Evolutionary conservation across 352 stramenopile species (phyloP), one percentile per base, ranked within the genome.

Genomic region (Lagenidium giganteum): DNA sequence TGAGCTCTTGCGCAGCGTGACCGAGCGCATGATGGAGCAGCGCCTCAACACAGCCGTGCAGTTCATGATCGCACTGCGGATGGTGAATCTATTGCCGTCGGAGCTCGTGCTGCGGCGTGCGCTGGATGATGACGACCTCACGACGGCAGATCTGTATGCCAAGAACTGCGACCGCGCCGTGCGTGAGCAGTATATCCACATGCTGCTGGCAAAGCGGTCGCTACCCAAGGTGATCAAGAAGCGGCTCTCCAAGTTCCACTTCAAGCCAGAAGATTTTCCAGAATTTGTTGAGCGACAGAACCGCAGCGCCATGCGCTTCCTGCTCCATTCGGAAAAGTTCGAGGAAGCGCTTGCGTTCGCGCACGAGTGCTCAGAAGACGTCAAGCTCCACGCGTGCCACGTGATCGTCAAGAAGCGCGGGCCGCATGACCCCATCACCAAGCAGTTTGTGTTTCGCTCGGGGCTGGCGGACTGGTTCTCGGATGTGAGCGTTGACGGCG

Each of bases 221-320:
- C n/a, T n/a, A n/a, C n/a, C n/a, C 55, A 87, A 89, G 54, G 38
- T 83, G 28, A 71, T 89, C 53, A 84, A 84, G 49, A 86, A 85
- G 51, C 61, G 76, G 14, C 51, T 92, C 12, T 57, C 51, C 28
- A 58, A 65, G 9, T 87, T 89, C 52, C 67, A 75, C 24, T 22
- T 92, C 9, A 44, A 70, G 16, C 51, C 67, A 6, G 64, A 60
- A 18, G 62, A 54, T 9, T 88, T 92, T 50, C 79, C 79, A 7
- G 53, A 54, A 26, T 89, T 74, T 51, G 46, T 70, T 9, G 61
- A 76, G 41, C 50, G 69, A 9, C 61, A 67, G 22, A 51, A 79
- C 38, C 61, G 58, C 13, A 64, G 61, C 1, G 68, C 69, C 21
- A 39, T 91, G 20, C 67, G 71, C 4, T 92, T 78, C 53, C 42